Base-by-base conservation (phyloP, 345 rosid genomes). In the Sisymbrium altissimum region DNA sequence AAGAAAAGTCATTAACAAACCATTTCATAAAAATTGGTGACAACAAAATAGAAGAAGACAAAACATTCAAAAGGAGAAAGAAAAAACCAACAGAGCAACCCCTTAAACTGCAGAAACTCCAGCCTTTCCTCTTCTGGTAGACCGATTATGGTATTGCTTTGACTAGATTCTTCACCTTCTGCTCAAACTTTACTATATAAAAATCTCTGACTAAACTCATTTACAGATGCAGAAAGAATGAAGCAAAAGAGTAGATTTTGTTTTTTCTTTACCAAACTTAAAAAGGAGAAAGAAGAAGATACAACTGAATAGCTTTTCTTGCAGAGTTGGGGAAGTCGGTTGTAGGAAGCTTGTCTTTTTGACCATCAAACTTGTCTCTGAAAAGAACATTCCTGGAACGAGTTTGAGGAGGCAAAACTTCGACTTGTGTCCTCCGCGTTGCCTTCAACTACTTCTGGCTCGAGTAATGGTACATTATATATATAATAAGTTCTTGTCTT, bases 141-240 rank as follows among this genome's bases (percentile, higher is more conserved):
- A 36, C 75, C 10, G 29, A 27, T 27, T 27, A 4, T 56, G 38
- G 30, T 12, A 63, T 41, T 38, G 27, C 52, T 50, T 61, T 18
- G 43, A 71, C 60, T 64, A 30, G 64, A 63, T 63, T 72, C 56
- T 38, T 65, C 58, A 9, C 13, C 64, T 23, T 61, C 64, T 68
- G 41, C 74, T 61, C 74, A 61, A 76, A 70, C 76, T 63, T 76
- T 63, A 70, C 80, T 55, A 64, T 30, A 55, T 64, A 44, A 76
- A 64, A 76, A 70, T 4, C 48, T 70, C 80, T 70, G 66, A 64
- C 80, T 70, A 70, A 75, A 64, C 80, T 45, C 80, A 76, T 76
- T 45, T 76, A 70, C 76, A 76, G 25, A 76, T 36, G 39, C 66
- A 56, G 71, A 76, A 76, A 69, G 46, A 35, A 55, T 38, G 14